These are phyloP conservation scores for Sordaria brevicollis DNA, from an alignment of 495 filamentous ascomycete genomes.

Conservation along the genomic window DNA sequence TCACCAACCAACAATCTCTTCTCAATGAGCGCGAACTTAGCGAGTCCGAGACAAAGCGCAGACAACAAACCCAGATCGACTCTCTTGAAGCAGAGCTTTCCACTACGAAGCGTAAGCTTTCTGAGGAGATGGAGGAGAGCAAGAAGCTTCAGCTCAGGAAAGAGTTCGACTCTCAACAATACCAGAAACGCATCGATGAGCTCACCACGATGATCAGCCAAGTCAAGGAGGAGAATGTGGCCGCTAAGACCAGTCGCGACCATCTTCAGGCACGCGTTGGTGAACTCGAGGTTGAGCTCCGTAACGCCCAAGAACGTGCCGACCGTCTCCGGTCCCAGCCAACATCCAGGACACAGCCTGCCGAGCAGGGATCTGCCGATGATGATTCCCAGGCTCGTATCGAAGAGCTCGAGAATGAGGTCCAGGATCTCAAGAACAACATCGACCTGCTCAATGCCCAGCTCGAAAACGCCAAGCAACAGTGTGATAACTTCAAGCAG, in stretches of 20 bases:
- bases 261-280: slow-evolving; percentile 79
- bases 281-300: slow-evolving; percentile 78
- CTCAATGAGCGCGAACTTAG: slow-evolving; percentile 82
- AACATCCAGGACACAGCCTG: slow-evolving; percentile 42
- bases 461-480: slow-evolving; percentile 63
- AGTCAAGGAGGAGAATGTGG: slow-evolving; percentile 71
- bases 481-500: slow-evolving; percentile 79
- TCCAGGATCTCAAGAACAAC: slow-evolving; percentile 73
- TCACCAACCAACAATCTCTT: slow-evolving; percentile 72
- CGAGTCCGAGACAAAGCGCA: slow-evolving; percentile 68
- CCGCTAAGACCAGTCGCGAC: slow-evolving; percentile 74
- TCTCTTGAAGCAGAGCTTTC: slow-evolving; percentile 66
- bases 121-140: slow-evolving; percentile 70
- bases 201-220: slow-evolving; percentile 66
- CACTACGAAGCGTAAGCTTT: slow-evolving; percentile 70
- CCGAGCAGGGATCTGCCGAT: slow-evolving; percentile 36
- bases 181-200: slow-evolving; percentile 82
- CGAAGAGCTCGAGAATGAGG: slow-evolving; percentile 72
- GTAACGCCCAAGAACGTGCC: slow-evolving; percentile 75
- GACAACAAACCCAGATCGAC: slow-evolving; percentile 67
- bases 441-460: slow-evolving; percentile 67
- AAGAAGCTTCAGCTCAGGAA: slow-evolving; percentile 70
- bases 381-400: slow-evolving; percentile 53
- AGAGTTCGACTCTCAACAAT: slow-evolving; percentile 80
- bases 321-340: slow-evolving; percentile 67